phyloP scores from a whole-genome alignment of 208 protist species.

The Trypanosoma brucei region DNA sequence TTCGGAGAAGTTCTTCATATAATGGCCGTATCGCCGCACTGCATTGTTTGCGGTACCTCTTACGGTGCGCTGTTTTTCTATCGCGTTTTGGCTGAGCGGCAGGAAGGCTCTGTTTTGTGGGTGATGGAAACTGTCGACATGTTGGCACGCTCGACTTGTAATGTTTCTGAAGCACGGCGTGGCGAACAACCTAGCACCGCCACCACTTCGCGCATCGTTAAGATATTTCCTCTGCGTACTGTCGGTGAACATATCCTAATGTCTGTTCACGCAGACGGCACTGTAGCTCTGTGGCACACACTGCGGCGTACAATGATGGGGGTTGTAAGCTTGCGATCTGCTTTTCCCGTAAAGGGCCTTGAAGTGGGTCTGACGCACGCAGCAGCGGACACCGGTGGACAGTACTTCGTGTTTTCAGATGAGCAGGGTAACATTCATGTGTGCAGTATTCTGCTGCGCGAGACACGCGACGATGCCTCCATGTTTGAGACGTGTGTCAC shows the following conservation, averaged over 20 bases:
- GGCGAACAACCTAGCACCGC: slow-evolving; percentile 4
- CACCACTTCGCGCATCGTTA: slow-evolving; percentile 33
- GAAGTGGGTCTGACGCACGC: slow-evolving; percentile 21
- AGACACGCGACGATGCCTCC: slow-evolving; percentile 6
- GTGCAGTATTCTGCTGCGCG: slow-evolving; percentile 36
- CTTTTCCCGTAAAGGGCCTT: slow-evolving; percentile 26
- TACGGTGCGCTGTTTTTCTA: slow-evolving; percentile 73
- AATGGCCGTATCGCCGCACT: slow-evolving; percentile 45
- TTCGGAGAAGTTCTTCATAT: slow-evolving; percentile 57
- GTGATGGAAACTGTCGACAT: slow-evolving; percentile 31
- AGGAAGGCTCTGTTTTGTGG: slow-evolving; percentile 73
- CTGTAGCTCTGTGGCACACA: slow-evolving; percentile 72
- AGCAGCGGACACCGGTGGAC: slow-evolving; percentile 17
- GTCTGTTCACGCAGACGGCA: slow-evolving; percentile 67
- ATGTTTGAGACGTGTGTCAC: background rate
- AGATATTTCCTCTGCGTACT: slow-evolving; percentile 37
- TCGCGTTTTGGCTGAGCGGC: slow-evolving; percentile 63
- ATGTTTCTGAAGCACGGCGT: slow-evolving; percentile 7
- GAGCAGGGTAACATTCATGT: slow-evolving; percentile 69
- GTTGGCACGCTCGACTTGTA: slow-evolving; percentile 1
- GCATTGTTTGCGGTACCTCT: slow-evolving; percentile 62
- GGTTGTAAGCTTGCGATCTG: slow-evolving; percentile 37
- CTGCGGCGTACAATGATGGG: slow-evolving; percentile 57
- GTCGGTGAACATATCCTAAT: slow-evolving; percentile 53
- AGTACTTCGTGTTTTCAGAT: slow-evolving; percentile 63